A percentile compares a stretch with the other conserved stretches of the same genome.
These are phyloP conservation scores for Dactylonectria macrodidyma DNA, from an alignment of 2,329 filamentous ascomycete species.

Conservation along the genomic window DNA sequence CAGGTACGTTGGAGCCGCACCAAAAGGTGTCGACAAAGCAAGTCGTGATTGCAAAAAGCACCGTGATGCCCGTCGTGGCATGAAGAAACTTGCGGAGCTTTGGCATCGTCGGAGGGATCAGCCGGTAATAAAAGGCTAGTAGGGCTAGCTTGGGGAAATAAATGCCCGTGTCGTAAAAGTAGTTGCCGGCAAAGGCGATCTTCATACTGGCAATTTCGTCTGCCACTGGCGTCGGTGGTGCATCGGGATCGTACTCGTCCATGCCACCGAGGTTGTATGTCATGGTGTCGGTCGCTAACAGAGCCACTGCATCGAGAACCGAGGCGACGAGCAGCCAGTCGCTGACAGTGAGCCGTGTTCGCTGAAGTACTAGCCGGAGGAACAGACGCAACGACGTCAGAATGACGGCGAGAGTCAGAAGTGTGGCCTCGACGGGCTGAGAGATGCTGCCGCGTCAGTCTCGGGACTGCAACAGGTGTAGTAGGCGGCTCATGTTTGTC, in stretches of 20 bases:
- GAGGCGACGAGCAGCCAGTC: constrained; percentile 49
- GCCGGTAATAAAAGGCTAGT: constrained; percentile 48
- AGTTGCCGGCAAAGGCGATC: constrained; percentile 50
- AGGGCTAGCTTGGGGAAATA: constrained; percentile 50
- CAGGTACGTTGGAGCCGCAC: constrained; percentile 46
- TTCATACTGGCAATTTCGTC: constrained; percentile 45
- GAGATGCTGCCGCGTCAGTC: constrained; percentile 12
- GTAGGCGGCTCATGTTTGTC: background rate
- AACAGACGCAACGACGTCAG: constrained; percentile 42
- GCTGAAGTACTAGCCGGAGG: constrained; percentile 41
- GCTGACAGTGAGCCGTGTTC: constrained; percentile 49
- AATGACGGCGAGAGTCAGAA: constrained; percentile 41
- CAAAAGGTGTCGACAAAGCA: constrained; percentile 50
- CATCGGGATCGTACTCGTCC: constrained; percentile 44
- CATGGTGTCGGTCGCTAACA: constrained; percentile 46
- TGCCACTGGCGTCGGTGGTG: constrained; percentile 21
- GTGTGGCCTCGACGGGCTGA: constrained; percentile 49
- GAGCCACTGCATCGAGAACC: constrained; percentile 44
- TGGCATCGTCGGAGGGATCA: constrained; percentile 47
- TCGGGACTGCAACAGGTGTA: background rate
- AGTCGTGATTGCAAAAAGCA: constrained; percentile 43
- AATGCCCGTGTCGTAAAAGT: constrained; percentile 51
- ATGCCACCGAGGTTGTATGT: constrained; percentile 49
- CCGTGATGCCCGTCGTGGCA: constrained; percentile 39
- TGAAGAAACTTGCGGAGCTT: constrained; percentile 43